Conservation (phyloP, 2,329 filamentous ascomycete species). For the Xylariaceae sp. region DNA sequence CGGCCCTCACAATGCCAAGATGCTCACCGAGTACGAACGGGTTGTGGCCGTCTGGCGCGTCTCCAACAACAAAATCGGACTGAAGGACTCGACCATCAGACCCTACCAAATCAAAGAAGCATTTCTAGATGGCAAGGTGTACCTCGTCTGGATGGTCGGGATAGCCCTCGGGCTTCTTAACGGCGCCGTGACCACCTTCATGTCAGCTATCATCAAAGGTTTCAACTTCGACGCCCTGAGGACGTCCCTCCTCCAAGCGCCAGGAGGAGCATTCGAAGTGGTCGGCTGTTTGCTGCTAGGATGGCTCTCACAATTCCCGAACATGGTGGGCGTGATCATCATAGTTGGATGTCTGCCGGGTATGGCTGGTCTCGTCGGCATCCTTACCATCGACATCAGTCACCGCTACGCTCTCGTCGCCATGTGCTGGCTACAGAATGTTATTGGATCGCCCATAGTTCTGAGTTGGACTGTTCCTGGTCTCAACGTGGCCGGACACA, state of each 20-base stretch:
- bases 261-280: constrained; percentile 41
- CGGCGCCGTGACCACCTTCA: constrained; percentile 52
- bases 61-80: constrained; percentile 45
- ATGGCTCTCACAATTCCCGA: constrained; percentile 47
- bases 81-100: constrained; percentile 42
- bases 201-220: constrained; percentile 43
- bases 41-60: constrained; percentile 44
- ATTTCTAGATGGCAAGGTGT: constrained; percentile 36
- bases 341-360: constrained; percentile 29
- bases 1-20: constrained; percentile 41
- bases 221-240: constrained; percentile 41
- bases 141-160: constrained; percentile 44
- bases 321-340: constrained; percentile 34
- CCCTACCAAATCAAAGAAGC: constrained; percentile 22
- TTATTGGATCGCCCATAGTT: constrained; percentile 53
- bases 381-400: constrained; percentile 48
- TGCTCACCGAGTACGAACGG: constrained; percentile 42
- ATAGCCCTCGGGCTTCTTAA: constrained; percentile 51
- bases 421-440: constrained; percentile 56
- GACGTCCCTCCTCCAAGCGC: constrained; percentile 46
- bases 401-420: constrained; percentile 52
- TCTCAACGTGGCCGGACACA: constrained; percentile 52
- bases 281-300: constrained; percentile 39
- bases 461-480: constrained; percentile 55
- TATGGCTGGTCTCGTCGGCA: constrained; percentile 52